These are phyloP conservation scores for Pseudozyma thailandica DNA, from an alignment of 1,284 basidiomycete genomes.

Conservation along the genomic window DNA sequence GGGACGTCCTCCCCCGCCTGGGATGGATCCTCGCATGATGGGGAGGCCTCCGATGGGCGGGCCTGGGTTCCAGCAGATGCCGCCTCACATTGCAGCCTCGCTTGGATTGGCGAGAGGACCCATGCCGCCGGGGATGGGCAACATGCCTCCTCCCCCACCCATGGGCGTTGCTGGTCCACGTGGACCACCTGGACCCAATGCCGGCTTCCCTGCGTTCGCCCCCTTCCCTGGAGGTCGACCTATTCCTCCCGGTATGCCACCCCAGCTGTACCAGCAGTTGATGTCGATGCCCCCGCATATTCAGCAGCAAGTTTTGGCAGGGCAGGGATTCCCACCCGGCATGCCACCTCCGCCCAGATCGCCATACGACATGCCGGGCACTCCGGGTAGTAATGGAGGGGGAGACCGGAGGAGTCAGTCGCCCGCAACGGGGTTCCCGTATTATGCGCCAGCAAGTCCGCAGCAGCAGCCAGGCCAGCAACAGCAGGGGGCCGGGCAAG, in stretches of 20 bases:
- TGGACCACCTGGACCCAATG: conserved; percentile 25
- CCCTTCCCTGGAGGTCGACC: conserved; percentile 33
- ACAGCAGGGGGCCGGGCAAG: too few species aligned
- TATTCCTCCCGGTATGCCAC: conserved; percentile 53
- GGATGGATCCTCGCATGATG: conserved; percentile 53
- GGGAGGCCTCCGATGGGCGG: conserved; percentile 45
- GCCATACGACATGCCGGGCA: conserved; percentile 34
- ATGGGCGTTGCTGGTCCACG: conserved; percentile 33
- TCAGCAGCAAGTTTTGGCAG: conserved; percentile 55
- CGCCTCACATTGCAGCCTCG: conserved; percentile 54
- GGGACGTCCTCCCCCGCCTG: conserved; percentile 41
- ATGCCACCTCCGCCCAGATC: conserved; percentile 31
- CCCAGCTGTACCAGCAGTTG: conserved; percentile 61
- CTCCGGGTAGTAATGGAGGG: conserved; percentile 2
- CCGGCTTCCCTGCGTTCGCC: conserved; percentile 33
- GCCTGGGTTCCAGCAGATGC: conserved; percentile 46
- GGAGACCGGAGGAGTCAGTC: conserved; percentile 4
- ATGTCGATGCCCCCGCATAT: conserved; percentile 62
- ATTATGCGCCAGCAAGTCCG: conserved; percentile 17
- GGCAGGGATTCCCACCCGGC: conserved; percentile 30
- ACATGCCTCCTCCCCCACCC: conserved; percentile 22
- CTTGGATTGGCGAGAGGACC: conserved; percentile 42
- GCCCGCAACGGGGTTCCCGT: conserved; percentile 18
- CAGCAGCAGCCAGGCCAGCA: conserved; percentile 4
- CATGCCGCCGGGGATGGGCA: conserved; percentile 47